These are phyloP conservation scores for Cryptococcus maquisensis DNA, from an alignment of 1,284 basidiomycete species.

Conservation along the genomic window DNA sequence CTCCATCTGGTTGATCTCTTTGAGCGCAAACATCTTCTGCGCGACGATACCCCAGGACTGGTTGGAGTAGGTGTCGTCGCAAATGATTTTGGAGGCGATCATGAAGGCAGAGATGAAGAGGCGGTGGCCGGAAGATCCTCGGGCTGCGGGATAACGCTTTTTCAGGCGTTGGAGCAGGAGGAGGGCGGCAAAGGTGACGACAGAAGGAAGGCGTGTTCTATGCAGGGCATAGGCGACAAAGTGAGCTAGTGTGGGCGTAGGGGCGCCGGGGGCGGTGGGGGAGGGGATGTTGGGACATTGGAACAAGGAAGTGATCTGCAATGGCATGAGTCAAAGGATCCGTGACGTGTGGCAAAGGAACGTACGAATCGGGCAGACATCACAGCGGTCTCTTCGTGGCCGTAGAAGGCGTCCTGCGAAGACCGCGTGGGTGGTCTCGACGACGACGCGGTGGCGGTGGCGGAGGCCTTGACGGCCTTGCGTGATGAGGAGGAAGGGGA, in stretches of 20 bases:
- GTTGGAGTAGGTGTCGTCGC: constrained; percentile 95
- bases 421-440: constrained; percentile 28
- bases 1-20: constrained; percentile 96
- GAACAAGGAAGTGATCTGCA: constrained; percentile 52
- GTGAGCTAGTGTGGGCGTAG: constrained; percentile 61
- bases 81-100: constrained; percentile 67
- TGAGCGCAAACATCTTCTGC: constrained; percentile 80
- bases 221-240: constrained; percentile 89
- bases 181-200: constrained; percentile 80
- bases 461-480: constrained; percentile 42
- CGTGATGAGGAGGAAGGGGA: constrained; percentile 39
- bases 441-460: constrained; percentile 37
- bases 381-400: constrained; percentile 64
- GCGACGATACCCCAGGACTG: constrained; percentile 93
- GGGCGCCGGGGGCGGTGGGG: constrained; percentile 36
- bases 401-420: constrained; percentile 65
- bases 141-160: constrained; percentile 82
- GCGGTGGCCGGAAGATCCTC: constrained; percentile 85
- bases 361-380: constrained; percentile 72
- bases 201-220: constrained; percentile 73
- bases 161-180: constrained; percentile 82
- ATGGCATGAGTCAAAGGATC: not conserved
- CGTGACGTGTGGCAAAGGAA: constrained; percentile 18
- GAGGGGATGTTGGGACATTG: constrained; percentile 49
- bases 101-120: constrained; percentile 90